Evolutionary conservation across 768 basidiomycete genomes (phyloP), one percentile per base, ranked within the genome.

Genomic region (Trametes cingulata): DNA sequence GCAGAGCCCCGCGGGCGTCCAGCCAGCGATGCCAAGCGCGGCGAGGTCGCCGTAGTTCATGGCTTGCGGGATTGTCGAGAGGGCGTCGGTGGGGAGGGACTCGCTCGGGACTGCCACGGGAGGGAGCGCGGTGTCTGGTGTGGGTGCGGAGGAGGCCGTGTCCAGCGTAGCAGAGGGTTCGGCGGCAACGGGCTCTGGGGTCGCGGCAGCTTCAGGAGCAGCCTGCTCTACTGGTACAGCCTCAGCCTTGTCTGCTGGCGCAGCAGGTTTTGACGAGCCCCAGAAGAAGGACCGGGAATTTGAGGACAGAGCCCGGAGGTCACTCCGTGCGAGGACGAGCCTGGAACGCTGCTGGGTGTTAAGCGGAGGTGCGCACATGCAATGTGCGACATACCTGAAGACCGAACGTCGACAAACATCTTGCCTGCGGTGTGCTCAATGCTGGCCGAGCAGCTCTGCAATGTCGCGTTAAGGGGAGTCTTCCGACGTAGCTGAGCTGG

Each of bases 1-100:
- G 19, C 85, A 75, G 35, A 88, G 64, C 0, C 88, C 90, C 0
- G 84, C 81, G 2, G 90, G 91, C 47, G 81, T 76, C 83, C 85
- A 90, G 17, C 77, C 70, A 15, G 78, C 74, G 2, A 93, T 74
- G 2, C 88, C 91, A 39, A 91, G 78, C 4, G 84, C 81, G 15
- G 85, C 82, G 39, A 93, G 77, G 73, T 91, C 89, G 1, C 90
- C 90, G 43, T 84, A 85, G 62, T 90, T 83, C 5, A 91, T 72
- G 1, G 87, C 80, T 22, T 80, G 40, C 4, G 63, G 65, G 25
- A 64, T 41, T 5, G 62, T 45, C 2, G 66, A 46, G 7, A 46
- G 45, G 6, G 61, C 14, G 48, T 62, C 67, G 15, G 65, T 33
- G 2, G 67, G 52, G 7, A 58, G 43, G 6, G 45, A 46, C 5